These are phyloP conservation scores for Chrysochromulina parva DNA, from an alignment of 78 protist species.

Conservation along the genomic window DNA sequence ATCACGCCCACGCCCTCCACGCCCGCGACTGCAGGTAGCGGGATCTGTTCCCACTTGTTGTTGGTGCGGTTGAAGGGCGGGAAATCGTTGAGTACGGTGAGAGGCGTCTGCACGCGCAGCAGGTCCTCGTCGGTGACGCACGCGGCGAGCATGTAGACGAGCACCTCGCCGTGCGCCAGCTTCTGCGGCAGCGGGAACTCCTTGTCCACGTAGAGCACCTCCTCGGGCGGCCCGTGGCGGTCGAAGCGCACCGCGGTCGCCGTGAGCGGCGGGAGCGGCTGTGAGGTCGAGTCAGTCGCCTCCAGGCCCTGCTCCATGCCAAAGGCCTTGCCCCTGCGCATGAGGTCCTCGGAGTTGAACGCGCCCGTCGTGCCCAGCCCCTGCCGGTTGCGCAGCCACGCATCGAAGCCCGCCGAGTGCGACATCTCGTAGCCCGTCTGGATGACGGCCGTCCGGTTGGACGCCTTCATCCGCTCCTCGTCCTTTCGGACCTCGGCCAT, in stretches of 20 bases:
- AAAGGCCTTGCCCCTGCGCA: background rate
- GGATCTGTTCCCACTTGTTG: constrained; percentile 11
- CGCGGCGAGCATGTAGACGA: constrained; percentile 7
- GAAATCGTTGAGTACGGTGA: background rate
- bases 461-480: background rate
- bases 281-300: background rate
- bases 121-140: constrained; percentile 24
- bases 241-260: constrained; percentile 5
- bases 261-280: background rate
- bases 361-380: background rate
- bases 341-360: background rate
- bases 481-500: background rate
- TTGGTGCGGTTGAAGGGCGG: constrained; percentile 19
- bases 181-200: background rate
- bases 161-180: background rate
- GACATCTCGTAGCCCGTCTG: background rate
- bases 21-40: background rate
- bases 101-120: constrained; percentile 6
- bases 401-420: background rate
- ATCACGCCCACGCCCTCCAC: constrained; percentile 16
- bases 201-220: background rate
- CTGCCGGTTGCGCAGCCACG: background rate
- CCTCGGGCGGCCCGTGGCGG: background rate
- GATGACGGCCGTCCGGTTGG: background rate
- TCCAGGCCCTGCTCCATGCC: too few species aligned